These are phyloP conservation scores for Ostreobium quekettii DNA, from an alignment of 139 green algal species.

Conservation along the genomic window DNA sequence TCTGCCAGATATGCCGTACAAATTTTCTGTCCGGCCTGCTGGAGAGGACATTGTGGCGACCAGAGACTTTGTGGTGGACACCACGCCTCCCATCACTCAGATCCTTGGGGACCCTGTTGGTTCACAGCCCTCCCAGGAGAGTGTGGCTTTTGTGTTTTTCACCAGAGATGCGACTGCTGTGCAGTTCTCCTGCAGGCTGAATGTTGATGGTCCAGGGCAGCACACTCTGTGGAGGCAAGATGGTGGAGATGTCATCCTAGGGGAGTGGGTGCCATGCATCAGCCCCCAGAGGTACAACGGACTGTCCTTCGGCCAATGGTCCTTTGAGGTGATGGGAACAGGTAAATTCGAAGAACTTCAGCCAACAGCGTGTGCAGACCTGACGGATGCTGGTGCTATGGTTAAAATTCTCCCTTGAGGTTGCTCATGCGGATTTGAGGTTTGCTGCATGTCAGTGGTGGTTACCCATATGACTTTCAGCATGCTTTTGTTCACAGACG, in stretches of 20 bases:
- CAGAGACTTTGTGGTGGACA: conserved; percentile 30
- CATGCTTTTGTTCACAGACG: background rate
- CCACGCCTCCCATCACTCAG: conserved; percentile 22
- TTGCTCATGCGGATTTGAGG: background rate
- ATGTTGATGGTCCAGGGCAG: background rate
- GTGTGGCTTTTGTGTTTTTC: conserved; percentile 25
- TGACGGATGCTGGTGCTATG: background rate
- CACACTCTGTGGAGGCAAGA: background rate
- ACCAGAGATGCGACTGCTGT: conserved; percentile 34
- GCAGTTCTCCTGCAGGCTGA: conserved; percentile 38
- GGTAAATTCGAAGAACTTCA: conserved; percentile 7
- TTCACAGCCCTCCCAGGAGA: background rate
- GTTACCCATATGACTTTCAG: background rate
- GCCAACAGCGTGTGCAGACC: background rate
- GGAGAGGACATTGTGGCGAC: conserved; percentile 19
- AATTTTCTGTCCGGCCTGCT: conserved; percentile 10
- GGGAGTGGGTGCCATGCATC: conserved; percentile 10
- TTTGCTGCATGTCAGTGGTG: background rate
- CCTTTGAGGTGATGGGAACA: conserved; percentile 12
- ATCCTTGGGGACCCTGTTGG: background rate
- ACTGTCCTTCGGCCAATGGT: conserved; percentile 24
- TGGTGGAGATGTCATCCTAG: background rate
- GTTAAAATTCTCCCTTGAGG: background rate
- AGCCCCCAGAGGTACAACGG: conserved; percentile 16
- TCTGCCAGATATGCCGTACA: conserved; percentile 17